A percentile compares a stretch with the other conserved stretches of the same genome.
phyloP scores from a whole-genome alignment of 805 yeast genomes.

The Saccharomycopsis sp. region DNA sequence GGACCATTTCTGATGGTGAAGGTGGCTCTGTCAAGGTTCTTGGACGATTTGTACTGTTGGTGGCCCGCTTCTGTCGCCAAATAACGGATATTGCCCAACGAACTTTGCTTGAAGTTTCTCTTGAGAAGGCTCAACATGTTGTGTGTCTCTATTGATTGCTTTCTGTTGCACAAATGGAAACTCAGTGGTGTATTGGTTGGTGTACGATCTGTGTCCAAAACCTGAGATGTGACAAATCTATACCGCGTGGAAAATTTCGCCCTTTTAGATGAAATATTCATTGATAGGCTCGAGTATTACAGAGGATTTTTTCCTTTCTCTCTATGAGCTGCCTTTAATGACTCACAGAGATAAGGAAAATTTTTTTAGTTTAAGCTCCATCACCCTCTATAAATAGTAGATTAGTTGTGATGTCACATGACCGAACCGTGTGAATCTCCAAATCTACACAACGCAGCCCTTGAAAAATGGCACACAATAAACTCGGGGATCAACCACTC shows the following conservation, averaged over 20 bases:
- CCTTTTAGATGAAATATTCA: neutral
- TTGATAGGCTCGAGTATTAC: neutral
- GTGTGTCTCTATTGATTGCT: neutral
- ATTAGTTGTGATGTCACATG: too few species aligned
- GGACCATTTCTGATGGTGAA: slow-evolving; percentile 91
- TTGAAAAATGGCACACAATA: neutral
- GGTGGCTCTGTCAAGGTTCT: slow-evolving; percentile 67
- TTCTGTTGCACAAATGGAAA: neutral
- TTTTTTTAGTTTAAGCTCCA: neutral
- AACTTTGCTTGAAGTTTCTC: neutral
- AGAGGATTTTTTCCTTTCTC: neutral
- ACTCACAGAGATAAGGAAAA: neutral
- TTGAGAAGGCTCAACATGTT: neutral
- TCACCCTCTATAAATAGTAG: too few species aligned
- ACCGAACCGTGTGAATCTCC: neutral
- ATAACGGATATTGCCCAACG: neutral
- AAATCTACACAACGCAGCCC: neutral
- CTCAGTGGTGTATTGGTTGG: neutral
- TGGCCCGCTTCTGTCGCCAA: slow-evolving; percentile 6
- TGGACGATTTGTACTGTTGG: slow-evolving; percentile 3
- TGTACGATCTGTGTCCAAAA: neutral
- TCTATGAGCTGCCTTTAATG: neutral
- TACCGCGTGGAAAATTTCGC: too few species aligned
- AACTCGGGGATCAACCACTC: neutral
- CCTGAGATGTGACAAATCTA: too few species aligned